phyloP scores from a whole-genome alignment of 148 eudicot species.

The Talinum fruticosum region DNA sequence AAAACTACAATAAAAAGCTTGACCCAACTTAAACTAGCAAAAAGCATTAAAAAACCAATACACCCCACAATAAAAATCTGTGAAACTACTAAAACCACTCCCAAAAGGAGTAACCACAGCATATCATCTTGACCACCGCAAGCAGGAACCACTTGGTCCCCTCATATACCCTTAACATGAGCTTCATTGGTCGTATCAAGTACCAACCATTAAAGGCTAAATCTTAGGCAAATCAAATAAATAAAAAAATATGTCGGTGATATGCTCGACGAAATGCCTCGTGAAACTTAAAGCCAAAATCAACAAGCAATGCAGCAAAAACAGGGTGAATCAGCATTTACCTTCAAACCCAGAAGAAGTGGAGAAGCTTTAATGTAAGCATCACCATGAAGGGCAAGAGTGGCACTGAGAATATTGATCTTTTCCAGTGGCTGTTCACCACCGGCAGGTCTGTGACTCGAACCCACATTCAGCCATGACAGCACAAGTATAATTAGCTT shows the following conservation, averaged over 20 bases:
- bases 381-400: constrained; percentile 17
- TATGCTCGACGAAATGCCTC: constrained; percentile 17
- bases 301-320: background rate
- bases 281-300: constrained; percentile 5
- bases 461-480: constrained; percentile 15
- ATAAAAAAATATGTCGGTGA: background rate
- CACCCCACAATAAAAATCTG: background rate
- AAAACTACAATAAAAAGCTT: too few species aligned
- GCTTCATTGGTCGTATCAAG: background rate
- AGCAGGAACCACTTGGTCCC: background rate
- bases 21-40: too few species aligned
- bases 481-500: constrained; percentile 13
- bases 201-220: background rate
- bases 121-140: background rate
- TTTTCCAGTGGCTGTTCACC: constrained; percentile 39
- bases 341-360: constrained; percentile 30
- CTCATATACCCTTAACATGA: background rate
- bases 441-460: constrained; percentile 14
- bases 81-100: background rate
- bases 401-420: constrained; percentile 31
- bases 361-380: constrained; percentile 33
- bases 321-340: background rate
- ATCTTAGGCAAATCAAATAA: background rate
- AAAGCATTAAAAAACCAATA: background rate
- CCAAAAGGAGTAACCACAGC: background rate